Evolutionary conservation across 1,139 yeast species (phyloP).

Genomic region (Debaryomyces subglobosus): DNA sequence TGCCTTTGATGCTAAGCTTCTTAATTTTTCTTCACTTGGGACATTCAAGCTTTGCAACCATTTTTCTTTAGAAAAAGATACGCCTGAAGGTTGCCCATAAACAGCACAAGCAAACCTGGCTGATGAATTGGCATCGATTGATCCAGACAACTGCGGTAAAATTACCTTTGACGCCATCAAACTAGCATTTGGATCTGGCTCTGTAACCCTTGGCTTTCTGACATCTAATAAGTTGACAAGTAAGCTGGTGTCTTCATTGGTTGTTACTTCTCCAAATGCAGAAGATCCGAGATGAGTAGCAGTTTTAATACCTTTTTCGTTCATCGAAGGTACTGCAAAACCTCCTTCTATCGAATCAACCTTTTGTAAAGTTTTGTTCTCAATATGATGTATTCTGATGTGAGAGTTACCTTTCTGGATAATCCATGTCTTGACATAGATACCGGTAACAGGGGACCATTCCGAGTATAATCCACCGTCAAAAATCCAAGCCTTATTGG

Average conservation of each 20-base stretch:
- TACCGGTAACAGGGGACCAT: slow-evolving; percentile 25
- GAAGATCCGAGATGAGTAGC: slow-evolving; percentile 12
- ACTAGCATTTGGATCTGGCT: slow-evolving; percentile 30
- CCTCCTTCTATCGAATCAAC: slow-evolving; percentile 23
- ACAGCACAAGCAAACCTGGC: slow-evolving; percentile 12
- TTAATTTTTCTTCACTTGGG: slow-evolving; percentile 7
- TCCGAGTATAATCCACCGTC: slow-evolving; percentile 19
- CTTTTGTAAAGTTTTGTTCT: slow-evolving; percentile 13
- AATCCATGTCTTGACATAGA: slow-evolving; percentile 26
- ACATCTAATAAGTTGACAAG: slow-evolving; percentile 11
- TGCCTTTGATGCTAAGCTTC: neutral
- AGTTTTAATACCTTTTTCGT: slow-evolving; percentile 6
- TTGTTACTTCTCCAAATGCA: slow-evolving; percentile 10
- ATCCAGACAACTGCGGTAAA: slow-evolving; percentile 12
- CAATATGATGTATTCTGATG: slow-evolving; percentile 23
- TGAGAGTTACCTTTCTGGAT: slow-evolving; percentile 23
- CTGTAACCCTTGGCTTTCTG: slow-evolving; percentile 17
- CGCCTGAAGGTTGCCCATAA: slow-evolving; percentile 6
- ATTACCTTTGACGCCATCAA: slow-evolving; percentile 18
- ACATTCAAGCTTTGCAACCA: slow-evolving; percentile 7
- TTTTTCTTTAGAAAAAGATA: slow-evolving; percentile 7
- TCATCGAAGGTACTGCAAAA: neutral
- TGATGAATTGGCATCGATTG: slow-evolving; percentile 7
- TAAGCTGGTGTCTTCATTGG: slow-evolving; percentile 14
- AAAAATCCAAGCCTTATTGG: slow-evolving; percentile 11